Conservation (phyloP, 805 yeast species). For the Zygosaccharomyces bailii region DNA sequence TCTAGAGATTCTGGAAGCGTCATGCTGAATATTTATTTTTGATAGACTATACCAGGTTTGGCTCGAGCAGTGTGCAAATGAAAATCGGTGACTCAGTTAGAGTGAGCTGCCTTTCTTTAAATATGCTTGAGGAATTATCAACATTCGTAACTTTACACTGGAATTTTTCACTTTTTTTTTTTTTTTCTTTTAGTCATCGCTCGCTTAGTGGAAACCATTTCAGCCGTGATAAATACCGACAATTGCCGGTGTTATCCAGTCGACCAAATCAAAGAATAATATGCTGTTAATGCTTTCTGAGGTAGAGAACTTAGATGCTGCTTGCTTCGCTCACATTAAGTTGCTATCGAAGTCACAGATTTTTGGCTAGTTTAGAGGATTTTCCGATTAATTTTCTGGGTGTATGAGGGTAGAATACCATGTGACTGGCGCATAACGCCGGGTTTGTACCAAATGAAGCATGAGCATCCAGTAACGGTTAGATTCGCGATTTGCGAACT, state of each 20-base stretch:
- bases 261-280: not conserved
- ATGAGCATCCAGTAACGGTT: too few relatives aligned
- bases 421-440: too few relatives aligned
- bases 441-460: too few relatives aligned
- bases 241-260: constrained; percentile 3
- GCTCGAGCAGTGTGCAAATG: not conserved
- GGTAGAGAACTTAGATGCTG: too few relatives aligned
- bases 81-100: not conserved
- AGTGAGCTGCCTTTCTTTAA: not conserved
- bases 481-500: too few relatives aligned
- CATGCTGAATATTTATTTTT: constrained; percentile 15
- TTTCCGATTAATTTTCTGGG: too few relatives aligned
- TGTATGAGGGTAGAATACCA: too few relatives aligned
- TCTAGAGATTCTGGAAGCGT: constrained; percentile 56
- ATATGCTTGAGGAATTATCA: not conserved
- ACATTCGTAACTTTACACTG: constrained; percentile 3
- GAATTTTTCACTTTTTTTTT: constrained; percentile 6
- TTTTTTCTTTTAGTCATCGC: not conserved
- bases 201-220: constrained; percentile 3
- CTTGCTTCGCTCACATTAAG: too few relatives aligned
- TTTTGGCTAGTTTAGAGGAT: too few relatives aligned
- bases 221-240: constrained; percentile 1
- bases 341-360: too few relatives aligned
- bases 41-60: too few relatives aligned
- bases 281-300: too few relatives aligned